phyloP scores from a whole-genome alignment of 192 early-diverging fungal genomes.

The Gonapodya prolifera region DNA sequence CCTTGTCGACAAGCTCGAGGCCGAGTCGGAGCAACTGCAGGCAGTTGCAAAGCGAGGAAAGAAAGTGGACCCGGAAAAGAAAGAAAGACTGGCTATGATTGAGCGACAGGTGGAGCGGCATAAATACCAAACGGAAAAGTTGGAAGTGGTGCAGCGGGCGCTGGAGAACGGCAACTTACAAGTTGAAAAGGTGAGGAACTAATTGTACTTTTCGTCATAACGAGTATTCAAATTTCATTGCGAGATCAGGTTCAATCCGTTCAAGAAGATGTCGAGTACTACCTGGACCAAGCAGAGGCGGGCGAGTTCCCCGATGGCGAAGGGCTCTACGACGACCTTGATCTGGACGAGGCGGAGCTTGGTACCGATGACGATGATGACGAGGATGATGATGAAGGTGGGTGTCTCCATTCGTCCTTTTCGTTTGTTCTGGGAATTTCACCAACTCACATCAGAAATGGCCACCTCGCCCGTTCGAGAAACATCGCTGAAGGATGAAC shows the following conservation, averaged over 20 bases:
- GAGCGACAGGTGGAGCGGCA: constrained; percentile 75
- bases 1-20: constrained; percentile 89
- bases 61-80: constrained; percentile 65
- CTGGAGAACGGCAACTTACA: constrained; percentile 84
- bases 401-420: too few species aligned
- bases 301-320: constrained; percentile 91
- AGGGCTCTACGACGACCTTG: constrained; percentile 82
- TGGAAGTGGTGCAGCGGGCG: constrained; percentile 87
- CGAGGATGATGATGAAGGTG: constrained; percentile 11
- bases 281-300: constrained; percentile 81
- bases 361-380: constrained; percentile 62
- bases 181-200: constrained; percentile 58
- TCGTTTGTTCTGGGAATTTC: too few species aligned
- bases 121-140: constrained; percentile 74
- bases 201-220: constrained; percentile 2
- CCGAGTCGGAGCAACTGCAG: constrained; percentile 66
- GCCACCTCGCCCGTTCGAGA: too few species aligned
- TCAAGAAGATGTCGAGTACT: constrained; percentile 84
- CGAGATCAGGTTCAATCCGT: constrained; percentile 52
- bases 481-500: too few species aligned
- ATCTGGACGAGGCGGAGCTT: constrained; percentile 82
- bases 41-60: constrained; percentile 53
- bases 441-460: too few species aligned
- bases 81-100: constrained; percentile 55
- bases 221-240: neutral